Conservation (phyloP, 192 early-diverging fungal species). For the Radiomyces spectabilis region DNA sequence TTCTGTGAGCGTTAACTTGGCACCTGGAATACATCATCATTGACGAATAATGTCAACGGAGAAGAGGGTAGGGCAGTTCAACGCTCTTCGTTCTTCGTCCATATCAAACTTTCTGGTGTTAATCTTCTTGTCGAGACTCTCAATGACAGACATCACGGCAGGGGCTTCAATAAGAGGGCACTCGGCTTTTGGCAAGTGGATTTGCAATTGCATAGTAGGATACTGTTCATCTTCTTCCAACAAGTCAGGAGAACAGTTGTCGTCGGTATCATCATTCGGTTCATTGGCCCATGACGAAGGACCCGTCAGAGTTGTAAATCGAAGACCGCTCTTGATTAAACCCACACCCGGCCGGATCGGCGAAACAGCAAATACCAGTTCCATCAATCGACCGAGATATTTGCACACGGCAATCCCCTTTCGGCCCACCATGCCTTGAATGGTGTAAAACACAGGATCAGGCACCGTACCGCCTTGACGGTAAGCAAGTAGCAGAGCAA, state of each 20-base stretch:
- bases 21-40: no score
- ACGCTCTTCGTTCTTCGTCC: neutral
- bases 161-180: conserved; percentile 5
- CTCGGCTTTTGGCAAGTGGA: neutral
- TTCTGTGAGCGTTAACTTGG: no score
- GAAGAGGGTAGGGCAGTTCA: neutral
- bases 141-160: conserved; percentile 9
- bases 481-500: conserved; percentile 39
- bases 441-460: conserved; percentile 29
- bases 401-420: conserved; percentile 29
- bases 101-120: conserved; percentile 13
- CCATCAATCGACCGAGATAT: conserved; percentile 37
- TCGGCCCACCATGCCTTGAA: conserved; percentile 34
- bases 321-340: conserved; percentile 11
- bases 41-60: conserved; percentile 6
- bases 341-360: conserved; percentile 18
- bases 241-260: no score
- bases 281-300: no score
- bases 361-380: conserved; percentile 19
- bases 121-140: conserved; percentile 12
- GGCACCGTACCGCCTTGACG: conserved; percentile 41
- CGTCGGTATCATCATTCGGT: neutral
- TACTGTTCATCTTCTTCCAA: conserved; percentile 1
- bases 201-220: neutral
- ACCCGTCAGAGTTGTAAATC: no score